Evolutionary conservation across 768 basidiomycete genomes (phyloP).

Genomic region (Zangia roseola): DNA sequence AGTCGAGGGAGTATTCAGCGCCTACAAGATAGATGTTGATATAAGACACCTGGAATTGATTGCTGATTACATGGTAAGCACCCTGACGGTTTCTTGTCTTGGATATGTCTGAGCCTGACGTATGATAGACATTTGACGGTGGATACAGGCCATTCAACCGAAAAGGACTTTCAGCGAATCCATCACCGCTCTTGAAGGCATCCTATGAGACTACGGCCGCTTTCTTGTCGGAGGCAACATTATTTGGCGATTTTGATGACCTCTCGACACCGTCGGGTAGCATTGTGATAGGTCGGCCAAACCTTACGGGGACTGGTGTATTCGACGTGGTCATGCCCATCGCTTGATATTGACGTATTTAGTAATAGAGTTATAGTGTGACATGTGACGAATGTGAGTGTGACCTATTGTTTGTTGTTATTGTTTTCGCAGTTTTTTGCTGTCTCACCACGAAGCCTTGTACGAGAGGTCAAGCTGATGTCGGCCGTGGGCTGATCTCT

Average conservation of each 20-base stretch:
- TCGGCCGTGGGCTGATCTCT: slow-evolving; percentile 23
- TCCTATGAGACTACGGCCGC: slow-evolving; percentile 95
- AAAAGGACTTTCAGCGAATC: slow-evolving; percentile 87
- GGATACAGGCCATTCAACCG: slow-evolving; percentile 99
- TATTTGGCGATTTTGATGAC: slow-evolving; percentile 95
- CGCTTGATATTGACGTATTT: slow-evolving; percentile 2
- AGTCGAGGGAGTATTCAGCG: slow-evolving; percentile 88
- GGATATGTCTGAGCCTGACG: background rate
- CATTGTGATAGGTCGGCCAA: slow-evolving; percentile 88
- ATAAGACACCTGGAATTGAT: slow-evolving; percentile 92
- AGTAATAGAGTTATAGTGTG: slow-evolving; percentile 4
- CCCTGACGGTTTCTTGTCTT: background rate
- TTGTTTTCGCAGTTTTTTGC: slow-evolving; percentile 23
- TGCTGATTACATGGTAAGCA: slow-evolving; percentile 96
- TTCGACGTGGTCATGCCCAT: slow-evolving; percentile 80
- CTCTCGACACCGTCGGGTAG: slow-evolving; percentile 86
- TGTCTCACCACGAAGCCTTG: slow-evolving; percentile 12
- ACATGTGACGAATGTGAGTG: slow-evolving; percentile 4
- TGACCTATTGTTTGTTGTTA: slow-evolving; percentile 22
- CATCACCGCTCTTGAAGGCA: slow-evolving; percentile 95
- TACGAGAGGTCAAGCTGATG: slow-evolving; percentile 22
- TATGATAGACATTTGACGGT: slow-evolving; percentile 86
- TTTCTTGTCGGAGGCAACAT: slow-evolving; percentile 91
- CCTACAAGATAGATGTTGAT: slow-evolving; percentile 95
- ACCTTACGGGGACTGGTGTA: slow-evolving; percentile 88